Percentiles rank a stretch among this genome's conserved stretches.
These are phyloP conservation scores for Bromus sterilis DNA, from an alignment of 176 grass and related monocot species.

Conservation along the genomic window DNA sequence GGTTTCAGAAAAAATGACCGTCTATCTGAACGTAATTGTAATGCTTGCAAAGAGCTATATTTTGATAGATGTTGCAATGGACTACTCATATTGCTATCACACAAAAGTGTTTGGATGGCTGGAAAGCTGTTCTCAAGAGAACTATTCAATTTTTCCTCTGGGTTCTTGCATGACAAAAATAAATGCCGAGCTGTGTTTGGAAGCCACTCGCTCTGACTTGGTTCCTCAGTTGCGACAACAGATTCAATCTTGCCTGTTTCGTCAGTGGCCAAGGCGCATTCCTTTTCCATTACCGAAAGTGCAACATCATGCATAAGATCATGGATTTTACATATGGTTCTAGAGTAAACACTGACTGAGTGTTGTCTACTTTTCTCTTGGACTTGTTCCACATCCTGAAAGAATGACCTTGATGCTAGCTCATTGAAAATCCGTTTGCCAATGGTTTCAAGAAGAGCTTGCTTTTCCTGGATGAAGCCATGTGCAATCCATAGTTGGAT, in stretches of 20 bases:
- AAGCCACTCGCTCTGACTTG: background rate
- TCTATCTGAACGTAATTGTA: accelerated
- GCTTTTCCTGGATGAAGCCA: no score
- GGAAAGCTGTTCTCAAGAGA: background rate
- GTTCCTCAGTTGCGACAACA: background rate
- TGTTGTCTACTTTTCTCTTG: no score
- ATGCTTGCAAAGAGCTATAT: background rate
- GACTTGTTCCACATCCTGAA: background rate
- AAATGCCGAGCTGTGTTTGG: background rate
- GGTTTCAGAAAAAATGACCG: background rate
- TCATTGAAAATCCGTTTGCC: no score
- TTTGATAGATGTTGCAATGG: background rate
- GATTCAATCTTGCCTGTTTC: no score
- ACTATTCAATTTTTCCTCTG: background rate
- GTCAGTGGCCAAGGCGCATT: no score
- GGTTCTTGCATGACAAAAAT: background rate
- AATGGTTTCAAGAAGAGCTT: no score
- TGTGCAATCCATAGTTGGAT: no score
- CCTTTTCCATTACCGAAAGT: no score
- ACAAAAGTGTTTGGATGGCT: background rate
- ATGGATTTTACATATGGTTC: no score
- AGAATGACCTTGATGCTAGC: background rate
- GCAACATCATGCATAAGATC: no score
- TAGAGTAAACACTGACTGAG: no score
- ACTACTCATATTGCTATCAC: background rate